A percentile compares a stretch with the other conserved stretches of the same genome.
Evolutionary conservation across 805 yeast species (phyloP).

Genomic region (Huiozyma naganishii): DNA sequence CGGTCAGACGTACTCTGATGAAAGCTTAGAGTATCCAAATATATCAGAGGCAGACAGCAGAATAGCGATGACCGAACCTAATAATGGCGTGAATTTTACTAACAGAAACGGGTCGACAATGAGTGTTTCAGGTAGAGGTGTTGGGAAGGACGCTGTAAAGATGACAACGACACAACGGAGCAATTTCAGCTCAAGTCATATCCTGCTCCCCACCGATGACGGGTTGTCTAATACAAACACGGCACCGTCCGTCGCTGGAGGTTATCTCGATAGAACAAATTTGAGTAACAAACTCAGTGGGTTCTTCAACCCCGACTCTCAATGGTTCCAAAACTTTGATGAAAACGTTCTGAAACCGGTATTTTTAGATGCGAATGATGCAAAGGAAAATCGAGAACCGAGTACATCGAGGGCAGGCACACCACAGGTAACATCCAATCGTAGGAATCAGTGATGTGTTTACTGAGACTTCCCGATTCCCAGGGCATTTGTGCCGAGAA

Average conservation of each 20-base stretch:
- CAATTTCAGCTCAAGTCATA: background rate
- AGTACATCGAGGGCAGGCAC: constrained; percentile 1
- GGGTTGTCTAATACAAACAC: background rate
- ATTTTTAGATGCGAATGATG: constrained; percentile 45
- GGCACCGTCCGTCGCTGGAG: too few species aligned
- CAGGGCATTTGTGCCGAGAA: too few species aligned
- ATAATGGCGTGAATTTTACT: constrained; percentile 1
- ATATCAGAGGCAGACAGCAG: constrained; percentile 7
- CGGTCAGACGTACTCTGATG: constrained; percentile 23
- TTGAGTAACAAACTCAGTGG: constrained; percentile 12
- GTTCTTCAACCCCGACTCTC: constrained; percentile 34
- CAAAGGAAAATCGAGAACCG: background rate
- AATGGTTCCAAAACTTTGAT: constrained; percentile 90
- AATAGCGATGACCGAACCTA: constrained; percentile 6
- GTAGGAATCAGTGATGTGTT: too few species aligned
- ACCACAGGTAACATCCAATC: background rate
- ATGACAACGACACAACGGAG: background rate
- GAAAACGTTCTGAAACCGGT: constrained; percentile 91
- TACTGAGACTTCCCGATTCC: too few species aligned
- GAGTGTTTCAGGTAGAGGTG: too few species aligned
- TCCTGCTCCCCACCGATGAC: background rate
- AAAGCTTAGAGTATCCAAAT: constrained; percentile 8
- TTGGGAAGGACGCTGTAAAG: background rate
- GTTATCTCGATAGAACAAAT: constrained; percentile 3
- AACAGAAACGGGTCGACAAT: background rate